Conservation (phyloP, 2,329 filamentous ascomycete genomes). For the Penicillium olsonii region DNA sequence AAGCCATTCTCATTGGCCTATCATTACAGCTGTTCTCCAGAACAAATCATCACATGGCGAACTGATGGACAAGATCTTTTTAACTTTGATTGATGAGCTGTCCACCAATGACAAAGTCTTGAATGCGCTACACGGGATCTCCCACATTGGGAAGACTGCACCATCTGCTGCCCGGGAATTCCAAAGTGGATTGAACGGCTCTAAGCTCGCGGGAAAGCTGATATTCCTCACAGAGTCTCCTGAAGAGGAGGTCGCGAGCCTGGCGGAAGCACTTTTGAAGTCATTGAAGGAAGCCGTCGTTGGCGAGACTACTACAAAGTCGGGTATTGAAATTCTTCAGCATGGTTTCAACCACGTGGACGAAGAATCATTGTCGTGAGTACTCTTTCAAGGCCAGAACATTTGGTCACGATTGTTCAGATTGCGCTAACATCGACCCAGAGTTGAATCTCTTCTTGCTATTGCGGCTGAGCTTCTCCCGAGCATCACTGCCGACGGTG, state of each 20-base stretch:
- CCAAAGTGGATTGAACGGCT: constrained; percentile 47
- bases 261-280: constrained; percentile 37
- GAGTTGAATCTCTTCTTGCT: constrained; percentile 58
- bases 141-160: constrained; percentile 44
- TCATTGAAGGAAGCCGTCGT: constrained; percentile 39
- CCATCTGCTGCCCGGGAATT: constrained; percentile 47
- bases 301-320: constrained; percentile 44
- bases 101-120: constrained; percentile 40
- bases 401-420: constrained; percentile 20
- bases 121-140: constrained; percentile 47
- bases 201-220: constrained; percentile 54
- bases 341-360: constrained; percentile 51
- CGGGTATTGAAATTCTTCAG: constrained; percentile 55
- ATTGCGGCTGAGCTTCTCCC: constrained; percentile 54
- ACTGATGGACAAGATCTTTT: constrained; percentile 38
- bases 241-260: constrained; percentile 52
- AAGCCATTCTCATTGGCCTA: constrained; percentile 39
- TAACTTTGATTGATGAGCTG: constrained; percentile 43
- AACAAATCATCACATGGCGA: constrained; percentile 38
- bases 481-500: constrained; percentile 29
- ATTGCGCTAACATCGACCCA: constrained; percentile 27
- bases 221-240: constrained; percentile 56
- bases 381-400: constrained; percentile 6
- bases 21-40: constrained; percentile 40
- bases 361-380: constrained; percentile 48